phyloP scores from a whole-genome alignment of 805 yeast species.

The Cyberlindnera nakhonratchasimensis region DNA sequence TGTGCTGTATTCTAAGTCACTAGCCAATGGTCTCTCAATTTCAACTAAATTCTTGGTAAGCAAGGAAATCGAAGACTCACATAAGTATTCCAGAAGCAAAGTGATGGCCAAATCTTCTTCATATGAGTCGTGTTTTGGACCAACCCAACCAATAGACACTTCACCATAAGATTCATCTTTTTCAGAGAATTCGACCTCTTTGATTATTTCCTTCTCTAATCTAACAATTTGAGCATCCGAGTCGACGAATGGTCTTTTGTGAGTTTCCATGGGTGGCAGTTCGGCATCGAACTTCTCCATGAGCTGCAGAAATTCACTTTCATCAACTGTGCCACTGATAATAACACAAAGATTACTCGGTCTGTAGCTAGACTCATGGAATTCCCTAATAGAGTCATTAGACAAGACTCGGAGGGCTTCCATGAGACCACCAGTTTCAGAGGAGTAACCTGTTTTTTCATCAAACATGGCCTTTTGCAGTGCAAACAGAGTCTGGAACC shows the following conservation, averaged over 20 bases:
- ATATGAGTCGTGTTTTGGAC: conserved; percentile 57
- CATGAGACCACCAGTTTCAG: conserved; percentile 92
- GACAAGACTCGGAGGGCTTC: conserved; percentile 69
- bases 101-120: conserved; percentile 65
- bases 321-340: conserved; percentile 82
- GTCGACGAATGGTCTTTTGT: conserved; percentile 77
- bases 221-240: conserved; percentile 41
- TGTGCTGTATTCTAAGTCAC: conserved; percentile 62
- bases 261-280: conserved; percentile 35
- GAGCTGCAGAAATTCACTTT: conserved; percentile 58
- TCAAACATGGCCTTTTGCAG: conserved; percentile 55
- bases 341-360: conserved; percentile 83
- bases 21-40: conserved; percentile 76
- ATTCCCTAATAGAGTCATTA: conserved; percentile 69
- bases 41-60: conserved; percentile 73
- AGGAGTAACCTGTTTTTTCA: conserved; percentile 72
- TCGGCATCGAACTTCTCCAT: conserved; percentile 60
- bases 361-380: conserved; percentile 68
- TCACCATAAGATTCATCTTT: conserved; percentile 84
- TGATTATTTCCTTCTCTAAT: conserved; percentile 34
- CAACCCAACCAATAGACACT: conserved; percentile 71
- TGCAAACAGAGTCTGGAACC: conserved; percentile 59
- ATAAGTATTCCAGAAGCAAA: conserved; percentile 66
- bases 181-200: conserved; percentile 78
- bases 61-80: conserved; percentile 74